Evolutionary conservation across 1,284 basidiomycete genomes (phyloP).

Genomic region (Bjerkandera adusta): DNA sequence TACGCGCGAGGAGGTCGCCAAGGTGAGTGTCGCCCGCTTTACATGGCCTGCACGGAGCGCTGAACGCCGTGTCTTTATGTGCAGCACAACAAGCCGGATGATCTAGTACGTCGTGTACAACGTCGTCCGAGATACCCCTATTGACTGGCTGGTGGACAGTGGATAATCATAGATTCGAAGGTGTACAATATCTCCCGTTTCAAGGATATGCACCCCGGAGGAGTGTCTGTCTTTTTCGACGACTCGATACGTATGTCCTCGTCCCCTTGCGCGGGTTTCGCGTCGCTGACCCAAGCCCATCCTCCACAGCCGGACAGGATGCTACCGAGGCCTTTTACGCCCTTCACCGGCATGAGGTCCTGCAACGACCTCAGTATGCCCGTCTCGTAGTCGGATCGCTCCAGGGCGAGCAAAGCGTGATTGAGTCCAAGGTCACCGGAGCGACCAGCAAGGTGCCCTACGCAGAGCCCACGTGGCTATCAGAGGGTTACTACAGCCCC

Average conservation of each 20-base stretch:
- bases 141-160: slow-evolving; percentile 39
- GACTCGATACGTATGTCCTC: slow-evolving; percentile 54
- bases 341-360: slow-evolving; percentile 79
- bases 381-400: slow-evolving; percentile 72
- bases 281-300: not conserved
- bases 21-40: slow-evolving; percentile 36
- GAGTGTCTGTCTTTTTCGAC: slow-evolving; percentile 72
- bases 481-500: slow-evolving; percentile 63
- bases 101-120: slow-evolving; percentile 40
- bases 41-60: too few species aligned
- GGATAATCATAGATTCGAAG: slow-evolving; percentile 81
- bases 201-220: slow-evolving; percentile 80
- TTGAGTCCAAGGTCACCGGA: slow-evolving; percentile 51
- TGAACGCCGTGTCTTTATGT: too few species aligned
- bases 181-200: slow-evolving; percentile 84
- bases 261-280: slow-evolving; percentile 24
- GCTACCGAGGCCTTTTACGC: slow-evolving; percentile 86
- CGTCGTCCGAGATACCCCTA: slow-evolving; percentile 12
- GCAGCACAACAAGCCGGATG: slow-evolving; percentile 63
- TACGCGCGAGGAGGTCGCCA: slow-evolving; percentile 53
- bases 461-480: slow-evolving; percentile 80
- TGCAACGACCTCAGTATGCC: slow-evolving; percentile 70
- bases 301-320: slow-evolving; percentile 62
- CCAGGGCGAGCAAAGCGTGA: slow-evolving; percentile 60
- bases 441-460: slow-evolving; percentile 74